Evolutionary conservation across 2,329 filamentous ascomycete species (phyloP).

Genomic region (Microcyclosporella mali): DNA sequence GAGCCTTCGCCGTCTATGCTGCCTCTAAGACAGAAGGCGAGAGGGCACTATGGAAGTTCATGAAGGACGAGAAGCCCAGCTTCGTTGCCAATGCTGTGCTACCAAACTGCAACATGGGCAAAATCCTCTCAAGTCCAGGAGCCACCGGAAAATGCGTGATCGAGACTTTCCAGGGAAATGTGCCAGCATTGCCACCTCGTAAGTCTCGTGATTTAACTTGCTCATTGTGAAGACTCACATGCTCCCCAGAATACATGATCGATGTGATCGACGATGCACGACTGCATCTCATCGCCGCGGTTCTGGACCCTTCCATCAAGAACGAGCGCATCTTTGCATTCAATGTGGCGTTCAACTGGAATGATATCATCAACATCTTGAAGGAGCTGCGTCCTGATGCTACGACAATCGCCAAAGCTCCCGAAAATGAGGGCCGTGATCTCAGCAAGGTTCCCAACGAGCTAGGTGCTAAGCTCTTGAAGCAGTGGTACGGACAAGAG

Average conservation of each 20-base stretch:
- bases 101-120: conserved; percentile 25
- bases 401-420: conserved; percentile 13
- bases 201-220: conserved; percentile 1
- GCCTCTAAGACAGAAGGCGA: conserved; percentile 46
- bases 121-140: conserved; percentile 13
- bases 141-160: conserved; percentile 13
- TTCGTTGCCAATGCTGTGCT: conserved; percentile 41
- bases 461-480: conserved; percentile 23
- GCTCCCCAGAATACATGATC: conserved; percentile 32
- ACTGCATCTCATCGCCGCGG: conserved; percentile 48
- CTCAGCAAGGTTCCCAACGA: conserved; percentile 24
- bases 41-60: conserved; percentile 43
- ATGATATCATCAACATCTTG: conserved; percentile 37
- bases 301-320: conserved; percentile 39
- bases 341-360: conserved; percentile 43
- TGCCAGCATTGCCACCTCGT: conserved; percentile 13
- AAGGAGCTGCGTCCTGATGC: conserved; percentile 37
- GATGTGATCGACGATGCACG: conserved; percentile 46
- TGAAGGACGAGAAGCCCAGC: conserved; percentile 37
- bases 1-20: conserved; percentile 35
- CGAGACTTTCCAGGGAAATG: conserved; percentile 16
- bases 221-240: not conserved
- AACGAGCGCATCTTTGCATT: conserved; percentile 52
- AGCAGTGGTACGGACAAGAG: conserved; percentile 28
- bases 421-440: conserved; percentile 18